Conservation (phyloP, 179 eudicot species). For the Corrigiola litoralis region DNA sequence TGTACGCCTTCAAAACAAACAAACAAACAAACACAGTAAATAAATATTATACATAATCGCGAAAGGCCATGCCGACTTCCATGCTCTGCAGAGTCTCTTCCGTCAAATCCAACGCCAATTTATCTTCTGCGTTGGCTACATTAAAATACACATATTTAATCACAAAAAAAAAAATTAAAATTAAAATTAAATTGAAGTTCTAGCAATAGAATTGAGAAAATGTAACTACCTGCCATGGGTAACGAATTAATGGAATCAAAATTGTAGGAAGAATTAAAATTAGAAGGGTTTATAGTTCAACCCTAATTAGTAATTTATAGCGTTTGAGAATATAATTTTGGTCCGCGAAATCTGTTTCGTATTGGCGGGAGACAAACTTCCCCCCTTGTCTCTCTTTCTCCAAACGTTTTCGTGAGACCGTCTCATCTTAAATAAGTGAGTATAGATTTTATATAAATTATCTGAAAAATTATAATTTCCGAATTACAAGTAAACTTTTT, state of each 20-base stretch:
- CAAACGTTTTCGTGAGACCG: too few relatives aligned
- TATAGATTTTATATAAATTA: too few relatives aligned
- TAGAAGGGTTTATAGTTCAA: neutral
- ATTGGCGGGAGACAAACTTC: too few relatives aligned
- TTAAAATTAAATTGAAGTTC: neutral
- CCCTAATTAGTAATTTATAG: too few relatives aligned
- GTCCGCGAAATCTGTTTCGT: too few relatives aligned
- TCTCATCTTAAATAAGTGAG: too few relatives aligned
- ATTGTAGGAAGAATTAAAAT: neutral
- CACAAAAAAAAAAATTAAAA: neutral
- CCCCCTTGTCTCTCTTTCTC: too few relatives aligned
- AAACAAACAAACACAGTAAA: neutral
- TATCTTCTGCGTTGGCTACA: conserved; percentile 74
- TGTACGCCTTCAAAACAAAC: too few relatives aligned
- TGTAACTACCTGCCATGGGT: neutral
- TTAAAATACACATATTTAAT: neutral
- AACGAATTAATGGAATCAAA: neutral
- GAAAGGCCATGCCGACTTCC: conserved; percentile 99
- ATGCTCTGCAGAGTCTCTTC: conserved; percentile 94
- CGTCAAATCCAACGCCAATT: conserved; percentile 71
- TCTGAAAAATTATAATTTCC: too few relatives aligned
- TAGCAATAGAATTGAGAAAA: neutral
- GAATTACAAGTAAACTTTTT: too few relatives aligned
- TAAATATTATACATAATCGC: conserved; percentile 65
- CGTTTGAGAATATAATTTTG: too few relatives aligned